phyloP scores from a whole-genome alignment of 768 basidiomycete genomes.

The Kwoniella shandongensis region DNA sequence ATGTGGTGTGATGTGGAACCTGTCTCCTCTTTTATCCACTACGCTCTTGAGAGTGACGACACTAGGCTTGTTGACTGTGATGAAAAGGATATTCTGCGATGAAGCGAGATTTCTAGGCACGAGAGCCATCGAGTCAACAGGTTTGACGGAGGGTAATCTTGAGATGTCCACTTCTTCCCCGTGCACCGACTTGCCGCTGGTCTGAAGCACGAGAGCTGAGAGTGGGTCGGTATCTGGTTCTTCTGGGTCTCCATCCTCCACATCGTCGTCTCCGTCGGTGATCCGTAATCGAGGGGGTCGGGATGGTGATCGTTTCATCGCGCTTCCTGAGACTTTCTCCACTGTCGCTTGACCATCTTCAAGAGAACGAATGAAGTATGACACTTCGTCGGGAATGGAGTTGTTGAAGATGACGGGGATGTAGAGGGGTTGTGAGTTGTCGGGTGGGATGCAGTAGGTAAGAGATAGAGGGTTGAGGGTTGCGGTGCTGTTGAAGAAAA shows the following conservation, averaged over 20 bases:
- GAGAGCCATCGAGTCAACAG: constrained; percentile 51
- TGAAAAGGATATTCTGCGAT: constrained; percentile 71
- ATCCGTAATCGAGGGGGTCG: constrained; percentile 20
- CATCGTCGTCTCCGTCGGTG: constrained; percentile 42
- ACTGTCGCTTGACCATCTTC: constrained; percentile 49
- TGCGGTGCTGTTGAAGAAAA: constrained; percentile 63
- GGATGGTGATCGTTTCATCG: constrained; percentile 28
- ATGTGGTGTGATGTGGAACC: constrained; percentile 66
- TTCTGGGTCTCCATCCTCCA: constrained; percentile 35
- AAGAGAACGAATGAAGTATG: constrained; percentile 72
- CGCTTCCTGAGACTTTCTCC: constrained; percentile 27
- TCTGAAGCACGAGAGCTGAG: constrained; percentile 28
- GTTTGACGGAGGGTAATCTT: constrained; percentile 43
- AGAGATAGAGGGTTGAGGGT: constrained; percentile 74
- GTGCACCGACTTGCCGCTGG: not conserved
- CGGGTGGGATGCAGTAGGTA: constrained; percentile 70
- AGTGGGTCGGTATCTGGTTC: constrained; percentile 30
- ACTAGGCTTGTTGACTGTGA: constrained; percentile 72
- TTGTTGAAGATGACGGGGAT: constrained; percentile 88
- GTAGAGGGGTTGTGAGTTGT: constrained; percentile 59
- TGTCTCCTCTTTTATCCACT: constrained; percentile 66
- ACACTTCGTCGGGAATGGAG: constrained; percentile 69
- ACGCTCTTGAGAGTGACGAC: constrained; percentile 72
- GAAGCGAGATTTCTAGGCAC: constrained; percentile 62
- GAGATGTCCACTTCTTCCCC: constrained; percentile 25